These are phyloP conservation scores for Penicillium janthinellum DNA, from an alignment of 2,329 filamentous ascomycete genomes.

Conservation along the genomic window DNA sequence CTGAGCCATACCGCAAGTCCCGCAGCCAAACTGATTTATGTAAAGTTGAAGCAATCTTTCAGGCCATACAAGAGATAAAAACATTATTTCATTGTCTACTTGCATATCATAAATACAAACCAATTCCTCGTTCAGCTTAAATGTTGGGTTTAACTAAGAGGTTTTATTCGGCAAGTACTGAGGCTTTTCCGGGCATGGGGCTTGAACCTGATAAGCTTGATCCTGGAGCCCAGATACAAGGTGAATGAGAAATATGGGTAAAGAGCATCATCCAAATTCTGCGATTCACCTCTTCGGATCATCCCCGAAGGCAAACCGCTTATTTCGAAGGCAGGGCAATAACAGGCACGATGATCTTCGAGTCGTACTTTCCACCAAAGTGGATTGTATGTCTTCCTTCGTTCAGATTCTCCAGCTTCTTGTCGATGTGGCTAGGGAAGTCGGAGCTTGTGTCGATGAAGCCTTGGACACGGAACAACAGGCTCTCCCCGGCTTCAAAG, in stretches of 20 bases:
- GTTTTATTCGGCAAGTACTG: too few relatives aligned
- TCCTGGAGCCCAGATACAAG: neutral
- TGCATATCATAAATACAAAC: too few relatives aligned
- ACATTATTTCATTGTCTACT: too few relatives aligned
- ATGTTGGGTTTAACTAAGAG: neutral
- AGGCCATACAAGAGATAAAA: too few relatives aligned
- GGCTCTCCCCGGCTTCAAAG: neutral
- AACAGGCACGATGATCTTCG: neutral
- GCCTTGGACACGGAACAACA: conserved; percentile 1
- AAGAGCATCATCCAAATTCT: neutral
- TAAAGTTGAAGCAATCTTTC: too few relatives aligned
- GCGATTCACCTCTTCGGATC: neutral
- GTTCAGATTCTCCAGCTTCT: neutral
- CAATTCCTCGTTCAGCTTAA: neutral
- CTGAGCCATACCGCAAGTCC: too few relatives aligned
- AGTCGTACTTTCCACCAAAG: neutral
- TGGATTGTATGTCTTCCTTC: neutral
- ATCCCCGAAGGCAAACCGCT: neutral
- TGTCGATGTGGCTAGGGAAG: conserved; percentile 6
- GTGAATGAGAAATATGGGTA: neutral
- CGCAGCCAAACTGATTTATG: too few relatives aligned
- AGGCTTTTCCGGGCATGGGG: too few relatives aligned
- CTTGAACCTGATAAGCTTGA: neutral
- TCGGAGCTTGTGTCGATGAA: conserved; percentile 6
- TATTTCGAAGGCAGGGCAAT: neutral